Evolutionary conservation across 495 filamentous ascomycete species (phyloP).

Genomic region (Parathielavia appendiculata): DNA sequence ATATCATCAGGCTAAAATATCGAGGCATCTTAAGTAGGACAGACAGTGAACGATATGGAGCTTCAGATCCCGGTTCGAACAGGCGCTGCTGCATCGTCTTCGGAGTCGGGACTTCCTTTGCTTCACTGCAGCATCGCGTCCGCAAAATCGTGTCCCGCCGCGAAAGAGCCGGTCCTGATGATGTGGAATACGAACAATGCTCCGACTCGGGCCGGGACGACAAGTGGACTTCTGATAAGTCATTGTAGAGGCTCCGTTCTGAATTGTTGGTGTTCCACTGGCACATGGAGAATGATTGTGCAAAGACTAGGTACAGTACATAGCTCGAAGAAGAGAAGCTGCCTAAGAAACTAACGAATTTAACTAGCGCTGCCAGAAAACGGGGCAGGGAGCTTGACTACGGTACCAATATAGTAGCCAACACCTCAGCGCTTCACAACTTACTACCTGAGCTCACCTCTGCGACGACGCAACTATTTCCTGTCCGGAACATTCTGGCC

Average conservation of each 20-base stretch:
- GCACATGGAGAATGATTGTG: neutral
- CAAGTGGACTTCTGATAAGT: neutral
- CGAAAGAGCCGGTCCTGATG: neutral
- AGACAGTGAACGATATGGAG: no score
- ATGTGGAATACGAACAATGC: slow-evolving; percentile 8
- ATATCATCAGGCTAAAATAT: neutral
- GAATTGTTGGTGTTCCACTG: neutral
- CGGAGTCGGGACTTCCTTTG: no score
- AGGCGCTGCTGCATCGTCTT: neutral
- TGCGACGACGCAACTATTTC: slow-evolving; percentile 15
- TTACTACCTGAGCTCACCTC: no score
- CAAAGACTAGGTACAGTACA: no score
- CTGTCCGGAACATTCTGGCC: neutral
- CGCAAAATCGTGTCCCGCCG: neutral
- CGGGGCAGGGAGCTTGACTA: slow-evolving; percentile 9
- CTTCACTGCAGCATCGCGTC: neutral
- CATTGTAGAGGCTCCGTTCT: neutral
- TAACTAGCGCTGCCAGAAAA: slow-evolving; percentile 2
- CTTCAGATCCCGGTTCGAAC: no score
- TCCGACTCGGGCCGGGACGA: neutral
- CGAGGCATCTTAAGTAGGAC: no score
- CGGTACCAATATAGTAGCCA: no score
- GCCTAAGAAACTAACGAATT: no score
- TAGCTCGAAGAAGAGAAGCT: no score
- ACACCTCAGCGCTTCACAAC: no score